Evolutionary conservation across 2,329 filamentous ascomycete species (phyloP).

Genomic region (Aureobasidium uvarum): DNA sequence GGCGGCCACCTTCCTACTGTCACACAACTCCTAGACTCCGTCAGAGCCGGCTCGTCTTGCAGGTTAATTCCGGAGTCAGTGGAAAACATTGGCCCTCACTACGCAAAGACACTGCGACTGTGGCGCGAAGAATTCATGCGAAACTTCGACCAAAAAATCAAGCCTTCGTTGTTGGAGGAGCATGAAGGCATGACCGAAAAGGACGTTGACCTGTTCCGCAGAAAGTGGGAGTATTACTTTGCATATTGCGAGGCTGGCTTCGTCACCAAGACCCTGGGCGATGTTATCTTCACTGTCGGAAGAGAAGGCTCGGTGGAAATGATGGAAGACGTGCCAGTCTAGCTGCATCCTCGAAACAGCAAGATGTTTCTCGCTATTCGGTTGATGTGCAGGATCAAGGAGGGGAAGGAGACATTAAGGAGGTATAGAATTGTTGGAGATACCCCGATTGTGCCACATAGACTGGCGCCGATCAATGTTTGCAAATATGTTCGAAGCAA

Average conservation of each 20-base stretch:
- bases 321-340: slow-evolving; percentile 64
- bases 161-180: slow-evolving; percentile 58
- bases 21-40: slow-evolving; percentile 63
- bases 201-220: slow-evolving; percentile 64
- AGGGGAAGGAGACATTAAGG: not conserved
- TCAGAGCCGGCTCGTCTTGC: slow-evolving; percentile 60
- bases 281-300: slow-evolving; percentile 69
- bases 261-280: slow-evolving; percentile 67
- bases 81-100: slow-evolving; percentile 72
- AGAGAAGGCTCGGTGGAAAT: slow-evolving; percentile 64
- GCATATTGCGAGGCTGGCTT: slow-evolving; percentile 73
- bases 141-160: slow-evolving; percentile 61
- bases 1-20: slow-evolving; percentile 70
- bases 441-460: slow-evolving; percentile 18
- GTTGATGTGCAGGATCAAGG: not conserved
- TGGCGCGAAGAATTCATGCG: slow-evolving; percentile 66
- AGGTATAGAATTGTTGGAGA: slow-evolving; percentile 3
- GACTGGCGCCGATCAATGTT: slow-evolving; percentile 3
- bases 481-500: not conserved
- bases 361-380: not conserved
- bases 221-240: slow-evolving; percentile 79
- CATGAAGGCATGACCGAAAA: slow-evolving; percentile 59
- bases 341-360: not conserved
- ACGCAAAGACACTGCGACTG: slow-evolving; percentile 64
- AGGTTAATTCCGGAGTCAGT: slow-evolving; percentile 65